These are phyloP conservation scores for Pseudocercospora ulei DNA, from an alignment of 2,329 filamentous ascomycete genomes.

Conservation along the genomic window DNA sequence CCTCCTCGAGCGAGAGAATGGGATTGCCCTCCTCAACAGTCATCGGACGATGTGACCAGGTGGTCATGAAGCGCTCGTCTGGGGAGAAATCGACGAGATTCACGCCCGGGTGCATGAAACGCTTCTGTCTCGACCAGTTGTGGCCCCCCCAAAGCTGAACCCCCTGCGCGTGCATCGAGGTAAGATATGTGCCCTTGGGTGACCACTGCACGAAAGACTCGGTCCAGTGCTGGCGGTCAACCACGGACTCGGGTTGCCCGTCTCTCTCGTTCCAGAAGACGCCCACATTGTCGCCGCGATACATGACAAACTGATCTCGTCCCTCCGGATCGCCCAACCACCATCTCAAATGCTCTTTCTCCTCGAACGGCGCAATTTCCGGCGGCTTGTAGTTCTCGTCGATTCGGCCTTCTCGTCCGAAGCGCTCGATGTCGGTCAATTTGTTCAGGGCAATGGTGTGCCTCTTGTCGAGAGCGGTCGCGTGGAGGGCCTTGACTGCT, in stretches of 20 bases:
- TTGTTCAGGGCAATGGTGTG: slow-evolving; percentile 96
- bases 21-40: slow-evolving; percentile 83
- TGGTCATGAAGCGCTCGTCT: slow-evolving; percentile 82
- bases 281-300: slow-evolving; percentile 79
- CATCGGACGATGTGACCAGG: slow-evolving; percentile 92
- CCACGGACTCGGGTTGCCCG: slow-evolving; percentile 74
- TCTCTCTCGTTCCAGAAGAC: slow-evolving; percentile 99
- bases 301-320: slow-evolving; percentile 93
- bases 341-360: slow-evolving; percentile 89
- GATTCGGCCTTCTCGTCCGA: slow-evolving; percentile 83
- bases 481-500: slow-evolving; percentile 79
- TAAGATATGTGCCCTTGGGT: slow-evolving; percentile 83
- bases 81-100: slow-evolving; percentile 96
- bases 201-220: slow-evolving; percentile 98
- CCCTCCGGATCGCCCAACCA: slow-evolving; percentile 84
- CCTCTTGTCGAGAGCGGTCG: slow-evolving; percentile 85
- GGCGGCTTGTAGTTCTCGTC: slow-evolving; percentile 83
- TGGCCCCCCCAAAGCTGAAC: slow-evolving; percentile 93
- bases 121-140: slow-evolving; percentile 79
- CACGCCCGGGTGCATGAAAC: slow-evolving; percentile 90
- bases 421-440: slow-evolving; percentile 93
- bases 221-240: slow-evolving; percentile 93
- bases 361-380: slow-evolving; percentile 69
- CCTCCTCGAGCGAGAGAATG: slow-evolving; percentile 66
- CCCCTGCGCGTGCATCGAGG: slow-evolving; percentile 90